Evolutionary conservation across 2,329 filamentous ascomycete genomes (phyloP), one percentile per base, ranked within the genome.

Genomic region (Lachnellula occidentalis): DNA sequence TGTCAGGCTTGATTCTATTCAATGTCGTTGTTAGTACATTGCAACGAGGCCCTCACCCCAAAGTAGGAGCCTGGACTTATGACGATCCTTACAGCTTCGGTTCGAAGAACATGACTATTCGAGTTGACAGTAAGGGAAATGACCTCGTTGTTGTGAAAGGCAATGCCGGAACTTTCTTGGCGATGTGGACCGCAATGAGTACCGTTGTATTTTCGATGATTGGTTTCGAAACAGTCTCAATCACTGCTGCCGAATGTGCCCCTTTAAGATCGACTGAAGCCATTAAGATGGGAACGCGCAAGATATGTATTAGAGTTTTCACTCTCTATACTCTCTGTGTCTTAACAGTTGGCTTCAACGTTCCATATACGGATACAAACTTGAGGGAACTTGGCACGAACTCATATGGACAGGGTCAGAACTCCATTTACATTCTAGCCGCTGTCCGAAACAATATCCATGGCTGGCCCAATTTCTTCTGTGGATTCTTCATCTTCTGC

Each of bases 1-100:
- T 85, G 59, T 65, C 79, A 14, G 79, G 78, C 15, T 73, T 84
- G 46, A 77, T 83, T 65, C 74, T 77, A 51, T 67, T 82, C 52
- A 76, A 75, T 57, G 64, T 74, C n/a, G 65, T 73, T 15, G 58
- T 73, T 3, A 68, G 66, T 17, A 68, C 65, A 6, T 64, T 66
- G 27, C 61, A 68, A 47, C 61, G 56, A 43, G 64, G 65, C 3
- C 56, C 58, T 7, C 54, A 66, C 24, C 53, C 50, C 57, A 67
- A 69, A 11, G 45, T 37, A 54, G 69, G 67, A 64, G 68, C 67
- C 1, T 69, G 67, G 65, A 69, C 67, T 0, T 71, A 68, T 60
- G 66, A 71, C 31, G 58, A 65, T 34, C 70, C 70, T 0, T 71
- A 62, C 50, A 64, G 62, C 14, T 70, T 69, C 51, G 50, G 61